Evolutionary conservation across 1,284 basidiomycete genomes (phyloP).

Genomic region (Ustilago curta): DNA sequence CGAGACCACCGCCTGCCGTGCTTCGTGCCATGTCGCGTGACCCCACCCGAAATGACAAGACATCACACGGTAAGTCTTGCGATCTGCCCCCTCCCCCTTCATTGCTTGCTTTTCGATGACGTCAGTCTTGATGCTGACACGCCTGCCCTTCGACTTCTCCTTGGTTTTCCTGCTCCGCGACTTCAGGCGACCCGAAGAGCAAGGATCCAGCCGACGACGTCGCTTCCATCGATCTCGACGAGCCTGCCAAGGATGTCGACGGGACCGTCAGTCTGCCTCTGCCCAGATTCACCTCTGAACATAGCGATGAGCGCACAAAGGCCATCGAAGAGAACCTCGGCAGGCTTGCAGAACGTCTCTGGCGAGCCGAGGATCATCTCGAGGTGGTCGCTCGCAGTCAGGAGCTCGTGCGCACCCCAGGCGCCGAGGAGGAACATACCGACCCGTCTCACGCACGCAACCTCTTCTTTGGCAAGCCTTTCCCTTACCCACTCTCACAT

Average conservation of each 20-base stretch:
- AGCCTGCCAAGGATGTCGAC: slow-evolving; percentile 13
- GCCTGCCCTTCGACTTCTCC: background rate
- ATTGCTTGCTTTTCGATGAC: background rate
- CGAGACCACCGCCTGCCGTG: slow-evolving; percentile 46
- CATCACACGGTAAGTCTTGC: slow-evolving; percentile 14
- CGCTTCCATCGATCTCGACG: slow-evolving; percentile 44
- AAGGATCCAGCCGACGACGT: slow-evolving; percentile 37
- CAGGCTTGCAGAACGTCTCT: slow-evolving; percentile 59
- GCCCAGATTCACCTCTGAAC: slow-evolving; percentile 48
- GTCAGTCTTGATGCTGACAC: slow-evolving; percentile 3
- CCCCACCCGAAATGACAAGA: slow-evolving; percentile 24
- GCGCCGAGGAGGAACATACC: slow-evolving; percentile 30
- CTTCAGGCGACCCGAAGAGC: slow-evolving; percentile 13
- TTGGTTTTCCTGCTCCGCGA: background rate
- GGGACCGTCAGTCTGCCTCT: slow-evolving; percentile 53
- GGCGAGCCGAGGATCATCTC: slow-evolving; percentile 60
- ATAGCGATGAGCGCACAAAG: slow-evolving; percentile 51
- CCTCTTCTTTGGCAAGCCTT: slow-evolving; percentile 51
- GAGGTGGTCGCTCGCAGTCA: slow-evolving; percentile 48
- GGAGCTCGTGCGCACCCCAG: slow-evolving; percentile 48
- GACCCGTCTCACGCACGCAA: slow-evolving; percentile 20
- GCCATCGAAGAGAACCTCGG: slow-evolving; percentile 56
- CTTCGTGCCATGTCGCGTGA: slow-evolving; percentile 43
- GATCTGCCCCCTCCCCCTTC: background rate
- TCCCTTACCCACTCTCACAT: slow-evolving; percentile 66